phyloP scores from a whole-genome alignment of 1,139 yeast species.

The Candida anutae region DNA sequence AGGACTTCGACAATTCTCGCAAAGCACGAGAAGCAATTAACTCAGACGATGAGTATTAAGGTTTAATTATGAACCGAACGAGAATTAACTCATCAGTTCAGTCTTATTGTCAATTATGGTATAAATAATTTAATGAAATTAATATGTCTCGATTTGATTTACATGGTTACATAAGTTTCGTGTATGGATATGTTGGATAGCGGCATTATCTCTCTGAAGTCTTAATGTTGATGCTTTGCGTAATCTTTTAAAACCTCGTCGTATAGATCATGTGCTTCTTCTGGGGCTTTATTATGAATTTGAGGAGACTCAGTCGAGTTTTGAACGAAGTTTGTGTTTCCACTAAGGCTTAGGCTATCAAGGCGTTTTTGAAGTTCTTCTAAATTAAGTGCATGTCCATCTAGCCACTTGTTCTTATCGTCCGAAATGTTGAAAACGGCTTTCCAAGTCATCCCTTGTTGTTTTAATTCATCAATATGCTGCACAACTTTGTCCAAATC shows the following conservation, averaged over 20 bases:
- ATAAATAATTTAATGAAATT: too few relatives aligned
- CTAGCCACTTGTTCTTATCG: too few relatives aligned
- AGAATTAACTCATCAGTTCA: too few relatives aligned
- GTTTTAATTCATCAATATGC: slow-evolving; percentile 42
- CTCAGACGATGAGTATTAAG: slow-evolving; percentile 11
- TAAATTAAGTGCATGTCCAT: slow-evolving; percentile 9
- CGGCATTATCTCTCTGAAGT: too few relatives aligned
- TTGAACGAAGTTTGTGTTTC: too few relatives aligned
- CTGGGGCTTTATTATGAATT: slow-evolving; percentile 6
- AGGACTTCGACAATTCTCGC: slow-evolving; percentile 15
- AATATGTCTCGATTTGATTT: too few relatives aligned
- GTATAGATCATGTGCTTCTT: slow-evolving; percentile 39
- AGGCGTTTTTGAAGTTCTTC: slow-evolving; percentile 14
- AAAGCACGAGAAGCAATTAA: slow-evolving; percentile 5
- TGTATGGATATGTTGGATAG: too few relatives aligned
- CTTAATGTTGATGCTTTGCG: neutral
- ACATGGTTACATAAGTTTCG: too few relatives aligned
- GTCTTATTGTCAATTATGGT: too few relatives aligned
- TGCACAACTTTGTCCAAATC: slow-evolving; percentile 48
- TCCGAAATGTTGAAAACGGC: slow-evolving; percentile 46
- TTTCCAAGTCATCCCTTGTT: slow-evolving; percentile 44
- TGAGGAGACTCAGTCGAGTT: slow-evolving; percentile 1
- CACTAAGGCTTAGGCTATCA: too few relatives aligned
- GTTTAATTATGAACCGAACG: too few relatives aligned
- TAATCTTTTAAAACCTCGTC: slow-evolving; percentile 40